Evolutionary conservation across 306 rosid species (phyloP), one percentile per base, ranked within the genome.

Genomic region (Trifolium pratense): DNA sequence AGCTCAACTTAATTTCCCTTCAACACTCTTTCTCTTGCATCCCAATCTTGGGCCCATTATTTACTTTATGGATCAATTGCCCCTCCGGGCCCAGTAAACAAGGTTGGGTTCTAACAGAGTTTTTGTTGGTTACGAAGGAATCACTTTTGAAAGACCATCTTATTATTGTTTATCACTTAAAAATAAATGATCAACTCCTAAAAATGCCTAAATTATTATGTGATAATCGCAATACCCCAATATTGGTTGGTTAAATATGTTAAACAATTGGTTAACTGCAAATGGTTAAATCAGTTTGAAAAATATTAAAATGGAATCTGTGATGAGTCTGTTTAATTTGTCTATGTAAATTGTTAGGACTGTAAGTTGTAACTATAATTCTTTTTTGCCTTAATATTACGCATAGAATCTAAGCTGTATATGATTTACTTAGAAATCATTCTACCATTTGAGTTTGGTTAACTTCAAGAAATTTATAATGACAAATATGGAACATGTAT

Each of bases 401-500:
- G n/a, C 20, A 14, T 39, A 34, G 37, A 34, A 18, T 64, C 9
- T 64, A 39, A 18, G 17, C 4, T 42, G 55, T 66, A 9, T 21
- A 37, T 66, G 13, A 65, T 65, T 65, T 65, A 65, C 15, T 5
- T 40, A 65, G 13, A 20, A n/a, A n/a, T 83, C 92, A 97, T n/a
- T 42, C 36, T 20, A 42, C 8, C 43, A 5, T 51, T 65, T 20
- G 52, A 37, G 52, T 65, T 39, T 40, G 52, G 16, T 65, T 17
- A 64, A 20, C 32, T 64, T 64, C 70, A 6, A 18, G 69, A 37
- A 42, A 37, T 37, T 37, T 9, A 18, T 64, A 9, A 88, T 90
- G 95, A 94, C 87, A 75, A 79, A 59, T 70, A 40, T 45, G 43
- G 69, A 73, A 45, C 20, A 11, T 26, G 23, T 7, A 73, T 15